phyloP scores from a whole-genome alignment of 1,284 basidiomycete genomes.

The Ceratobasidium sp. region DNA sequence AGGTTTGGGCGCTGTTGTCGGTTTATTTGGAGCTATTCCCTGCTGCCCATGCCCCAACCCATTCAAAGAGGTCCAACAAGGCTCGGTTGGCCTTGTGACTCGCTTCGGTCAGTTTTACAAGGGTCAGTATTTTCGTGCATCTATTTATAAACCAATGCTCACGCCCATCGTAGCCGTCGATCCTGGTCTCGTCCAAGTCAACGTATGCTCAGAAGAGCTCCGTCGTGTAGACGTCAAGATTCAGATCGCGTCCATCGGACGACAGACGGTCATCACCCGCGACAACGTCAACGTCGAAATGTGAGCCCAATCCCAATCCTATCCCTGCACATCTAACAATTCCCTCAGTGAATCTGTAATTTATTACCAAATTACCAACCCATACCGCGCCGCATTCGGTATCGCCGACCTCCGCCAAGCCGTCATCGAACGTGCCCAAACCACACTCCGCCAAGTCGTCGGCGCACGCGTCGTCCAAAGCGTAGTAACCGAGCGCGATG shows the following conservation, averaged over 20 bases:
- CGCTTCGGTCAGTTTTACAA: constrained; percentile 97
- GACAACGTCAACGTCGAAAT: constrained; percentile 93
- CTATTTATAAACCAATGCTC: neutral
- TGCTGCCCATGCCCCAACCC: constrained; percentile 60
- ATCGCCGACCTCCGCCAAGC: constrained; percentile 90
- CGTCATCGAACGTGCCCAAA: constrained; percentile 93
- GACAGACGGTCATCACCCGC: constrained; percentile 60
- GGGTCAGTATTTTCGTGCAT: constrained; percentile 50
- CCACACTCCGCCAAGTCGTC: constrained; percentile 94
- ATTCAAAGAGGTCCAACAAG: constrained; percentile 78
- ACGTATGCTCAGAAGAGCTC: constrained; percentile 90
- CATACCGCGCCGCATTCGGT: constrained; percentile 92
- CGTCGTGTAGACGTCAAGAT: constrained; percentile 94
- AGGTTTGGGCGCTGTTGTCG: constrained; percentile 68
- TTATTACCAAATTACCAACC: constrained; percentile 80
- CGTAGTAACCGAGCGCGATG: constrained; percentile 88
- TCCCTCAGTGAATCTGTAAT: constrained; percentile 77
- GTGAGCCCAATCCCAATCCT: constrained; percentile 58
- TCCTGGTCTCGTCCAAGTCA: constrained; percentile 91
- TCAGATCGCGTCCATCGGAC: constrained; percentile 83
- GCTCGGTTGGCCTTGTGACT: constrained; percentile 89
- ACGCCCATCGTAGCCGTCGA: constrained; percentile 73
- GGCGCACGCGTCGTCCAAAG: constrained; percentile 88
- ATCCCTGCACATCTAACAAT: neutral
- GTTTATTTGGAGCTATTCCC: constrained; percentile 76